phyloP scores from a whole-genome alignment of 495 filamentous ascomycete species.

The Aspergillus leporis region DNA sequence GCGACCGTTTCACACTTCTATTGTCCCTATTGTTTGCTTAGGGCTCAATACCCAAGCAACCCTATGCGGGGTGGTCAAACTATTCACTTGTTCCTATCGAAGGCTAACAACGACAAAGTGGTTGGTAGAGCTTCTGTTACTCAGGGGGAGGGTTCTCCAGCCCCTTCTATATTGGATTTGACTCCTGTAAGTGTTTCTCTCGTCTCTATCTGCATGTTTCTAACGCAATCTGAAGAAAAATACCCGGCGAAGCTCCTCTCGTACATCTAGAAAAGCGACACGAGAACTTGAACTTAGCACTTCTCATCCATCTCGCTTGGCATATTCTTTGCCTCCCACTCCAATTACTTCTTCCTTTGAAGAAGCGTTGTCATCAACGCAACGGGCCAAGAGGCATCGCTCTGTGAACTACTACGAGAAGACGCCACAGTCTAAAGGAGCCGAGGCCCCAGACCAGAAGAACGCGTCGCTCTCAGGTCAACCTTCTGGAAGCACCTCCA shows the following conservation, averaged over 20 bases:
- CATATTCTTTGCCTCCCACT: constrained; percentile 28
- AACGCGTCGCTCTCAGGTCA: neutral
- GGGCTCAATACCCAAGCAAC: neutral
- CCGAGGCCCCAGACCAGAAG: constrained; percentile 10
- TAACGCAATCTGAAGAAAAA: constrained; percentile 8
- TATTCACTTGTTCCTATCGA: constrained; percentile 4
- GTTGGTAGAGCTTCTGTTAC: constrained; percentile 25
- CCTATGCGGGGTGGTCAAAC: neutral
- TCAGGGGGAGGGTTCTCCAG: constrained; percentile 21
- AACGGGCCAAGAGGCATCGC: constrained; percentile 29
- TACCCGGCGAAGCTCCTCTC: constrained; percentile 25
- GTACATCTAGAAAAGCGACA: constrained; percentile 22
- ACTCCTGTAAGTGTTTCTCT: constrained; percentile 18
- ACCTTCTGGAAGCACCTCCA: constrained; percentile 4
- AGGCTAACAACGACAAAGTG: constrained; percentile 20
- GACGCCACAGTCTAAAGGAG: constrained; percentile 10
- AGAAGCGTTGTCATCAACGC: constrained; percentile 25
- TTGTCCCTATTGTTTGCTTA: constrained; percentile 3
- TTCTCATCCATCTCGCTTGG: constrained; percentile 19
- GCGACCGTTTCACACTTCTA: neutral
- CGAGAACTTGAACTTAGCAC: constrained; percentile 19
- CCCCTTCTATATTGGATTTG: constrained; percentile 15
- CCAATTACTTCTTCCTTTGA: constrained; percentile 28
- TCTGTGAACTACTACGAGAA: constrained; percentile 17
- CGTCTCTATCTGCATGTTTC: constrained; percentile 8